Conservation (phyloP, 345 rosid species). For the Eucalyptus regnans region DNA sequence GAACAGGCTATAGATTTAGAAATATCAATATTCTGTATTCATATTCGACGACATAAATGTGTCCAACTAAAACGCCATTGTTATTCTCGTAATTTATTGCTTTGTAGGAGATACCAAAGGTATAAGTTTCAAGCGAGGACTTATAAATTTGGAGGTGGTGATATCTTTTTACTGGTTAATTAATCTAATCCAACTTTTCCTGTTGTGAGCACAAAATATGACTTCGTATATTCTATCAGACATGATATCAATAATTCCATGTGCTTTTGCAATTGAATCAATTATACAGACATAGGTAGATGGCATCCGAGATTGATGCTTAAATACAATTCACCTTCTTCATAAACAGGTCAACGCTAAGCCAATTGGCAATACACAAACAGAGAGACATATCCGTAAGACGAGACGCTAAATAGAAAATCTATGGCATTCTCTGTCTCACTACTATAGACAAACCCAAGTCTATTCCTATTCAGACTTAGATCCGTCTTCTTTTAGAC, state of each 20-base stretch:
- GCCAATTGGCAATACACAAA: not conserved
- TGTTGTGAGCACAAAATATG: not conserved
- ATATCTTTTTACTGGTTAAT: not conserved
- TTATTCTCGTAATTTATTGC: not conserved
- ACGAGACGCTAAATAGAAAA: not conserved
- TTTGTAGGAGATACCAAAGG: not conserved
- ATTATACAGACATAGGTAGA: not conserved
- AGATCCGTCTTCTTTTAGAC: no score
- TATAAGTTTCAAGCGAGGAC: not conserved
- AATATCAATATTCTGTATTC: not conserved
- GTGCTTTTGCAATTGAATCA: not conserved
- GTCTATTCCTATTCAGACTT: no score
- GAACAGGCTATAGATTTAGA: not conserved
- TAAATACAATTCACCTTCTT: not conserved
- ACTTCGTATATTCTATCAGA: not conserved
- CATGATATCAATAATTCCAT: not conserved
- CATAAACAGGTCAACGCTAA: not conserved
- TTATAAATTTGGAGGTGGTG: not conserved
- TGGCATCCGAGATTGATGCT: not conserved
- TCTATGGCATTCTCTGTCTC: not conserved
- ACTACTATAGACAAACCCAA: no score
- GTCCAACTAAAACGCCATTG: not conserved
- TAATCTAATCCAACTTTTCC: not conserved
- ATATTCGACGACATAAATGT: no score
- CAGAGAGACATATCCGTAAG: not conserved